phyloP scores from a whole-genome alignment of 371 early-diverging fungal genomes.

The Mortierella sp. region DNA sequence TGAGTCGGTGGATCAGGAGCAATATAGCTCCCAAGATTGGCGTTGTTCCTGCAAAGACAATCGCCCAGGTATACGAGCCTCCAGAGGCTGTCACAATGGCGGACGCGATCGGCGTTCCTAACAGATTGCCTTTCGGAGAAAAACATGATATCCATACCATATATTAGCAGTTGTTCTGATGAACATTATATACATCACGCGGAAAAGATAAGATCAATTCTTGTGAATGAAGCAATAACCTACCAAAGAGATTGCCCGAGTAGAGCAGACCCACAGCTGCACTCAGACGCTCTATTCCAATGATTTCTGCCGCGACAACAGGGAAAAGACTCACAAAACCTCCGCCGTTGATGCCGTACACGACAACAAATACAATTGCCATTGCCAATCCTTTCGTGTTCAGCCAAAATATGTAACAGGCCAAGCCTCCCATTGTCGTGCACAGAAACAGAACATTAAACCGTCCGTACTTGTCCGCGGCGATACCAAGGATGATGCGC shows the following conservation, averaged over 20 bases:
- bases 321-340: constrained; percentile 62
- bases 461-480: constrained; percentile 49
- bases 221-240: not conserved
- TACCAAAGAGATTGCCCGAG: constrained; percentile 53
- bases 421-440: constrained; percentile 6
- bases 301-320: constrained; percentile 59
- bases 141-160: not conserved
- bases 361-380: constrained; percentile 23
- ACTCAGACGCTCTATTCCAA: constrained; percentile 60
- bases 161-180: not conserved
- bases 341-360: constrained; percentile 62
- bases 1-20: too few species aligned
- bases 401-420: constrained; percentile 18
- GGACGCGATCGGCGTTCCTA: constrained; percentile 56
- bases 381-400: constrained; percentile 11
- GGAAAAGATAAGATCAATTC: not conserved
- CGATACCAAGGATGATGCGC: constrained; percentile 55
- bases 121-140: constrained; percentile 29
- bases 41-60: constrained; percentile 34
- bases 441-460: constrained; percentile 16
- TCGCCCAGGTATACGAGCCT: constrained; percentile 29
- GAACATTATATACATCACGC: not conserved
- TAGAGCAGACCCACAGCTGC: constrained; percentile 64
- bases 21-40: too few species aligned
- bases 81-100: constrained; percentile 40